These are phyloP conservation scores for Colletotrichum sansevieriae DNA, from an alignment of 2,329 filamentous ascomycete genomes.

Conservation along the genomic window DNA sequence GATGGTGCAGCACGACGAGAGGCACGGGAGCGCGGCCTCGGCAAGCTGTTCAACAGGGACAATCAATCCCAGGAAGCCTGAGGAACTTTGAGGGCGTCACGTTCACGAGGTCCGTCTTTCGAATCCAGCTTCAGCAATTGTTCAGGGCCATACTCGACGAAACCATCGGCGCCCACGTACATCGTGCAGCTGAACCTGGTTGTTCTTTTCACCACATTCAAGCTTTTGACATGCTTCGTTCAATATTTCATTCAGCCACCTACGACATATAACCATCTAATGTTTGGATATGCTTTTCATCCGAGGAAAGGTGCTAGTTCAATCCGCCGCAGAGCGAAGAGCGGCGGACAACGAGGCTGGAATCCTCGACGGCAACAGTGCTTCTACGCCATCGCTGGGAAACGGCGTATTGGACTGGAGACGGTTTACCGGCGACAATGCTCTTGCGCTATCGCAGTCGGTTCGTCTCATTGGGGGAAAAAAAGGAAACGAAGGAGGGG, in stretches of 20 bases:
- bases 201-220: constrained; percentile 39
- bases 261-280: constrained; percentile 43
- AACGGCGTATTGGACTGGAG: constrained; percentile 60
- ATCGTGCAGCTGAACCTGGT: constrained; percentile 55
- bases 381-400: constrained; percentile 62
- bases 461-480: constrained; percentile 41
- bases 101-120: constrained; percentile 38
- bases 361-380: constrained; percentile 56
- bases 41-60: constrained; percentile 55
- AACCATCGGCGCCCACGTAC: not conserved
- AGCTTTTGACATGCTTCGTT: constrained; percentile 28
- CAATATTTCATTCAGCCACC: constrained; percentile 26
- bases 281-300: constrained; percentile 48
- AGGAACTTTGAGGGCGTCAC: constrained; percentile 41
- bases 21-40: constrained; percentile 69
- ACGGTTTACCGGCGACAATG: constrained; percentile 62
- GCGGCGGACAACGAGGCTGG: constrained; percentile 42
- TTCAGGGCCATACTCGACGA: constrained; percentile 14
- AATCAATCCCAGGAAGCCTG: constrained; percentile 44
- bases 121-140: not conserved
- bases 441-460: constrained; percentile 63
- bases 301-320: constrained; percentile 43
- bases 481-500: not conserved
- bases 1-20: constrained; percentile 74
- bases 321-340: constrained; percentile 24